phyloP scores from a whole-genome alignment of 441 rosid genomes.

The Raphanus hybrid region DNA sequence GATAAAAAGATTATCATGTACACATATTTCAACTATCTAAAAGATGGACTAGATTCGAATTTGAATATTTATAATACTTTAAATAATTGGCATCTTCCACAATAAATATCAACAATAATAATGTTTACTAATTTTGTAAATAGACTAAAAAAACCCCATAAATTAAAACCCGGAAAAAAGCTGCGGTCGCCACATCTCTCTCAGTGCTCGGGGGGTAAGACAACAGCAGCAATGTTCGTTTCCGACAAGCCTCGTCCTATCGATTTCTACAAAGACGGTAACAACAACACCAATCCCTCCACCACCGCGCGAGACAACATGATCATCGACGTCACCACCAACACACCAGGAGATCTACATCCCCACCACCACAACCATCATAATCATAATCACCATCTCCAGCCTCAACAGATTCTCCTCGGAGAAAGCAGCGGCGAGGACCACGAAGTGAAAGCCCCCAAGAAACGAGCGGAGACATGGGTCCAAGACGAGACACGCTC shows the following conservation, averaged over 20 bases:
- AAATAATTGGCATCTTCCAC: neutral
- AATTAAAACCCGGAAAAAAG: neutral
- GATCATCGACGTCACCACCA: slow-evolving; percentile 81
- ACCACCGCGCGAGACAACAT: slow-evolving; percentile 65
- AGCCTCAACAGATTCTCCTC: slow-evolving; percentile 66
- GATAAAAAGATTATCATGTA: too few species aligned
- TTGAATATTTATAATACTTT: neutral
- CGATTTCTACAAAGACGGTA: slow-evolving; percentile 75
- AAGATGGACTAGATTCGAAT: neutral
- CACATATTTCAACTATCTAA: neutral
- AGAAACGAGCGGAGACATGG: slow-evolving; percentile 98
- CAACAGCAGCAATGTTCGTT: slow-evolving; percentile 55
- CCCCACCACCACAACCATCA: slow-evolving; percentile 45
- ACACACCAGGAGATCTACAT: slow-evolving; percentile 56
- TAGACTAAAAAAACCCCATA: neutral
- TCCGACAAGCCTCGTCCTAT: slow-evolving; percentile 80
- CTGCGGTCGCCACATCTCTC: slow-evolving; percentile 12
- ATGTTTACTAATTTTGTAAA: too few species aligned
- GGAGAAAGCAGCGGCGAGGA: slow-evolving; percentile 84
- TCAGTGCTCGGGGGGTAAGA: neutral
- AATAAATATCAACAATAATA: neutral
- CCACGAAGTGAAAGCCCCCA: slow-evolving; percentile 83
- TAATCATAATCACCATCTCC: slow-evolving; percentile 32
- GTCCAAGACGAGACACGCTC: slow-evolving; percentile 76
- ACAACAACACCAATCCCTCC: neutral